Percentiles rank a stretch among this genome's conserved stretches.
Evolutionary conservation across 148 eudicot genomes (phyloP).

Genomic region (Rhododendron griersonianum): DNA sequence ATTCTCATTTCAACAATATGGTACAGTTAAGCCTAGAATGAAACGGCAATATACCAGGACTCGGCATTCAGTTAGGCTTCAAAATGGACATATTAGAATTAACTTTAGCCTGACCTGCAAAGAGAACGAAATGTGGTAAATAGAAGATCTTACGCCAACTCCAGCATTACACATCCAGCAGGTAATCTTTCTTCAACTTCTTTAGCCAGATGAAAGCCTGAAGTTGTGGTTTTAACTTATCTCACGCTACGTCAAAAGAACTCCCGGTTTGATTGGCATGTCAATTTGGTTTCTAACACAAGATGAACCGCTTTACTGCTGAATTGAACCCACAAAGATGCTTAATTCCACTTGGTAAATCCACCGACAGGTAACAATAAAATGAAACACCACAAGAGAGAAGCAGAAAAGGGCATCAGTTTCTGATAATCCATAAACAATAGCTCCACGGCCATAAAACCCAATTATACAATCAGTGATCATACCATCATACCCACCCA

Average conservation of each 20-base stretch:
- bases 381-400: neutral
- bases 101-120: neutral
- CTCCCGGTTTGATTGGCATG: neutral
- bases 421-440: neutral
- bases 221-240: neutral
- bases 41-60: neutral
- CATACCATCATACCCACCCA: neutral
- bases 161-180: neutral
- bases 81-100: neutral
- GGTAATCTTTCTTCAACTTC: neutral
- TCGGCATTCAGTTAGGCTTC: neutral
- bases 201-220: neutral
- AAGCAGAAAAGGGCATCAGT: neutral
- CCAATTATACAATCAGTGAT: neutral
- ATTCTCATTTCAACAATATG: neutral
- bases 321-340: neutral
- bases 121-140: neutral
- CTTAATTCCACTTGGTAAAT: neutral
- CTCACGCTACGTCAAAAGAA: neutral
- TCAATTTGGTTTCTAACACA: neutral
- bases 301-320: neutral
- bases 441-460: neutral
- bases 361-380: neutral
- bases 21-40: neutral
- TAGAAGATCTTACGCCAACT: neutral